These are phyloP conservation scores for Aspergillus thermomutatus DNA, from an alignment of 2,329 filamentous ascomycete species.

Conservation along the genomic window DNA sequence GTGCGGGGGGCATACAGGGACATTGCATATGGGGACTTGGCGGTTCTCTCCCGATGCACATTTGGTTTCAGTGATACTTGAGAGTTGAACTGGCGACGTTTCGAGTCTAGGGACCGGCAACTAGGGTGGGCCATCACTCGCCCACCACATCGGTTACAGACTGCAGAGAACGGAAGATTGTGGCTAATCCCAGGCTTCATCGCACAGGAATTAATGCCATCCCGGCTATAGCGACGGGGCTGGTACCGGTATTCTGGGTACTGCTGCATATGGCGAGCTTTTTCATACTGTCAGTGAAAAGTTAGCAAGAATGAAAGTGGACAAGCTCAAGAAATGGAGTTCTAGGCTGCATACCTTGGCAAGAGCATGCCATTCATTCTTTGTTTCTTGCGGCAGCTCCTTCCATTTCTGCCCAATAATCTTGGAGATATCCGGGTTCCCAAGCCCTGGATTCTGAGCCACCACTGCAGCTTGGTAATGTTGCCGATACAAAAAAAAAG, in stretches of 20 bases:
- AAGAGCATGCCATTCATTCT: conserved; percentile 81
- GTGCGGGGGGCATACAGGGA: conserved; percentile 43
- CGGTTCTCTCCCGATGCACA: conserved; percentile 36
- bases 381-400: conserved; percentile 67
- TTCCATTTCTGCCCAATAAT: conserved; percentile 95
- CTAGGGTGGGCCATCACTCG: conserved; percentile 45
- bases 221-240: conserved; percentile 66
- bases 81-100: conserved; percentile 60
- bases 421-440: conserved; percentile 95
- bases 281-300: conserved; percentile 64
- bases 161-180: conserved; percentile 36
- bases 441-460: conserved; percentile 76
- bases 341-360: conserved; percentile 65
- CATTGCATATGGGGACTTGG: conserved; percentile 42
- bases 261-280: conserved; percentile 79
- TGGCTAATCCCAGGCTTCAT: conserved; percentile 32
- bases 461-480: conserved; percentile 83
- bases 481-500: conserved; percentile 96
- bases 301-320: no score
- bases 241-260: conserved; percentile 96
- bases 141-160: conserved; percentile 44
- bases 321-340: background rate
- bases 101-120: conserved; percentile 54
- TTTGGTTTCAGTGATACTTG: conserved; percentile 37
- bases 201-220: conserved; percentile 42